phyloP scores from a whole-genome alignment of 2,329 filamentous ascomycete genomes.

The Pyrenochaeta sp. region DNA sequence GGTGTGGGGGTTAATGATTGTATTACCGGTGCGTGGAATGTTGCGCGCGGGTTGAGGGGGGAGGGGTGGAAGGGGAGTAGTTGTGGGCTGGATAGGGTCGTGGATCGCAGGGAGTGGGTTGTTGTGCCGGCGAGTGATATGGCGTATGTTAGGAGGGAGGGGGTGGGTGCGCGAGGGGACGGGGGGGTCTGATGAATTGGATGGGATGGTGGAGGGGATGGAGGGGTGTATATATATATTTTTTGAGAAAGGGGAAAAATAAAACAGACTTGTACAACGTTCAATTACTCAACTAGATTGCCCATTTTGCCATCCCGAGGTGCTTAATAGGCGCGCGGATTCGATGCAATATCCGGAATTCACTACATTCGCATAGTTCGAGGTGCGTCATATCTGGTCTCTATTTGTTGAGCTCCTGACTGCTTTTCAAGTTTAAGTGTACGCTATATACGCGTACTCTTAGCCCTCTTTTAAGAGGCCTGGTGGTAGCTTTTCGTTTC shows the following conservation, averaged over 20 bases:
- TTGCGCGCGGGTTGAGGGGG: constrained; percentile 53
- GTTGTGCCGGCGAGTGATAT: constrained; percentile 15
- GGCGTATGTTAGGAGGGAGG: constrained; percentile 13
- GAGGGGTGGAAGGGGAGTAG: constrained; percentile 41
- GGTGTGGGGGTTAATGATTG: constrained; percentile 61
- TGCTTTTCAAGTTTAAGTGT: too few species aligned
- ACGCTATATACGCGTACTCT: too few species aligned
- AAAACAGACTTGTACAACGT: too few species aligned
- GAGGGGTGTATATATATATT: background rate
- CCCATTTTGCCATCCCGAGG: too few species aligned
- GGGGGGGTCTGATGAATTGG: background rate
- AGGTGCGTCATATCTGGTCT: background rate
- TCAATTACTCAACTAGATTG: too few species aligned
- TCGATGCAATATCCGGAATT: too few species aligned
- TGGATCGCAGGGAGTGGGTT: constrained; percentile 25
- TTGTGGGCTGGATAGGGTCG: constrained; percentile 34
- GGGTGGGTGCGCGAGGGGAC: background rate
- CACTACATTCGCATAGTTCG: too few species aligned
- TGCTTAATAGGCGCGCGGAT: too few species aligned
- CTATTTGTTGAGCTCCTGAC: too few species aligned
- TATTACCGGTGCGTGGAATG: constrained; percentile 64
- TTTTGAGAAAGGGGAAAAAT: too few species aligned
- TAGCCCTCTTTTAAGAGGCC: too few species aligned
- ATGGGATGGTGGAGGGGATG: constrained; percentile 1
- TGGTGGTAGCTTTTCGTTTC: too few species aligned